These are phyloP conservation scores for Fusarium tupiense DNA, from an alignment of 2,329 filamentous ascomycete genomes.

Conservation along the genomic window DNA sequence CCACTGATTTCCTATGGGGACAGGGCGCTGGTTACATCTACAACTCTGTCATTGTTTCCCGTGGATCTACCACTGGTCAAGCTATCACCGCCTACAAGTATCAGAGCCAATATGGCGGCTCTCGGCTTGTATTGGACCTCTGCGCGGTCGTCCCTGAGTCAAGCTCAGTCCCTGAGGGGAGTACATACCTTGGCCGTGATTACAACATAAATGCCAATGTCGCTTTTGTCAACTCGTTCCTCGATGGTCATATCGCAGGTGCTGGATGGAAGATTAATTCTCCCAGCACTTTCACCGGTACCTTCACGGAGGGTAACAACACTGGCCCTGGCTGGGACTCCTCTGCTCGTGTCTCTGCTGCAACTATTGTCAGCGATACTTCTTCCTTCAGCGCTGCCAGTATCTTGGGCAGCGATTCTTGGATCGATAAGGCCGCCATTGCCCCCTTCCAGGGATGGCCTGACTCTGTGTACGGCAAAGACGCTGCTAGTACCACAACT, in stretches of 20 bases:
- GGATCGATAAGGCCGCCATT: constrained; percentile 45
- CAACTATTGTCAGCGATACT: constrained; percentile 47
- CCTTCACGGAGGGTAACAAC: constrained; percentile 47
- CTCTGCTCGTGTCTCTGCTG: constrained; percentile 35
- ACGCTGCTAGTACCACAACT: background rate
- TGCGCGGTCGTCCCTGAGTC: constrained; percentile 49
- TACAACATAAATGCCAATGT: constrained; percentile 41
- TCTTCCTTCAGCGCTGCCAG: constrained; percentile 61
- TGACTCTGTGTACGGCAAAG: constrained; percentile 39
- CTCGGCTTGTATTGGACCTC: constrained; percentile 54
- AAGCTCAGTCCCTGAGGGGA: constrained; percentile 32
- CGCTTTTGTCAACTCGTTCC: constrained; percentile 44
- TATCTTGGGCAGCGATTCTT: constrained; percentile 45
- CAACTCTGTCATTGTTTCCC: constrained; percentile 35
- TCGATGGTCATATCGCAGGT: constrained; percentile 42
- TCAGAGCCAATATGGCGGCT: constrained; percentile 45
- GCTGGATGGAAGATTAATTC: constrained; percentile 41
- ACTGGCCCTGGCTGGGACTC: constrained; percentile 44
- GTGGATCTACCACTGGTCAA: constrained; percentile 31
- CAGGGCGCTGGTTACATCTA: constrained; percentile 40
- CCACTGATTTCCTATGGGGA: constrained; percentile 37
- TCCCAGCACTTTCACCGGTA: constrained; percentile 39
- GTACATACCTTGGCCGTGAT: constrained; percentile 44
- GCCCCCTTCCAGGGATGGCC: constrained; percentile 45
- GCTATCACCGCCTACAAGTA: constrained; percentile 43